Base-by-base conservation (phyloP, 2,329 filamentous ascomycete genomes). In the Torrubiellomyces zombiae region DNA sequence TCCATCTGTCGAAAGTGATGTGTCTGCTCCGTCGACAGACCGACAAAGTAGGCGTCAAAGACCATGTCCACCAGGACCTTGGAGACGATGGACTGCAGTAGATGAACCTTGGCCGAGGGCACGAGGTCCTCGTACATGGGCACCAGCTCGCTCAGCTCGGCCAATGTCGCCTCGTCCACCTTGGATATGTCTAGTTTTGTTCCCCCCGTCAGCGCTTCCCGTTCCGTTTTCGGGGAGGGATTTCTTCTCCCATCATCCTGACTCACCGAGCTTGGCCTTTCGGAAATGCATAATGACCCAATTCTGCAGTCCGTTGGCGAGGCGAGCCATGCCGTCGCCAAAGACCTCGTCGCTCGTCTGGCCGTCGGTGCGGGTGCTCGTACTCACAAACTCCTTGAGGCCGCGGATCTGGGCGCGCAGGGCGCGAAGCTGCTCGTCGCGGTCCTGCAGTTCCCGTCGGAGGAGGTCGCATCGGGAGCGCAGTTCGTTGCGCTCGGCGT, bases 241-340 rank as follows among this genome's bases (percentile, higher is more conserved):
- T n/a, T n/a, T n/a, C n/a, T n/a, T n/a, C n/a, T n/a, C n/a, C n/a
- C n/a, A n/a, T n/a, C n/a, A n/a, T n/a, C n/a, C n/a, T n/a, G 8
- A 45, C 55, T 37, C 42, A 64, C 61, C 53, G 23, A 75, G 48
- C 48, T 63, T 75, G 9, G 63, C 58, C 32, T 64, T 66, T 25
- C 75, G 60, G 35, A 76, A 81, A 42, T 76, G 67, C 14, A 66
- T 63, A 37, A 81, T 70, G 4, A 75, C 66, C 75, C 75, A 82
- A 38, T 81, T 79, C 49, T 80, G 74, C 36, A 79, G 48, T 14
- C 73, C 66, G 38, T 79, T 75, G 12, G 67, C 66, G 23, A 81
- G 44, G 29, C 63, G 58, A 24, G 60, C 56, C 55, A 77, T 67
- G 7, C 60, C 57, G 25, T 75, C 67, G 3, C 56, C 63, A 40